Percentiles rank a stretch among this genome's conserved stretches.
Evolutionary conservation across 441 rosid species (phyloP).

Genomic region (Aleurites moluccanus): DNA sequence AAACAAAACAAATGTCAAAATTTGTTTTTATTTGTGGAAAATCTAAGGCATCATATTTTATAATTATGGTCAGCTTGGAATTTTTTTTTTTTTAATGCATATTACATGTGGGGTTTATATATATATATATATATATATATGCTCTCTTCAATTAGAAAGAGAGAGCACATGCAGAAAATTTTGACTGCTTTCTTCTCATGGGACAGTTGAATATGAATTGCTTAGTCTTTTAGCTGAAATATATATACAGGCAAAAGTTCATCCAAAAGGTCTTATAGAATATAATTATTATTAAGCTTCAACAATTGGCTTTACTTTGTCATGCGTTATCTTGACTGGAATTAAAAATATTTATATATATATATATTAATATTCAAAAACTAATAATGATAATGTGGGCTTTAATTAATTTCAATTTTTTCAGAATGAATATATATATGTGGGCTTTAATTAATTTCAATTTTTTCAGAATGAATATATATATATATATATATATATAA

Average conservation of each 20-base stretch:
- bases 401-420: too few relatives aligned
- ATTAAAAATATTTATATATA: too few relatives aligned
- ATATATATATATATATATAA: too few relatives aligned
- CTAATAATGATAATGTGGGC: too few relatives aligned
- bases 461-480: too few relatives aligned
- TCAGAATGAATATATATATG: too few relatives aligned
- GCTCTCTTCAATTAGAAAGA: background rate
- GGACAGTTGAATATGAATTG: constrained; percentile 20
- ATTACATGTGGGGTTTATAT: background rate
- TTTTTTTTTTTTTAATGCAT: constrained; percentile 14
- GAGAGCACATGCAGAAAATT: constrained; percentile 22
- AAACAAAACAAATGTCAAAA: background rate
- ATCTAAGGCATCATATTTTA: background rate
- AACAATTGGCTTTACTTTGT: background rate
- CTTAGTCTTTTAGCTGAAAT: background rate
- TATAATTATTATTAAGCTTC: background rate
- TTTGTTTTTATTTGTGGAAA: background rate
- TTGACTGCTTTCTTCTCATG: constrained; percentile 26
- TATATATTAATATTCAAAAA: too few relatives aligned
- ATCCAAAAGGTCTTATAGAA: constrained; percentile 8
- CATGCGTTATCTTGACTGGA: constrained; percentile 7
- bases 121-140: background rate
- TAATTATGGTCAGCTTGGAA: constrained; percentile 6
- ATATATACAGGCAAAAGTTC: background rate
- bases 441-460: too few relatives aligned